Conservation (phyloP, 306 rosid genomes). For the Ceratonia siliqua region DNA sequence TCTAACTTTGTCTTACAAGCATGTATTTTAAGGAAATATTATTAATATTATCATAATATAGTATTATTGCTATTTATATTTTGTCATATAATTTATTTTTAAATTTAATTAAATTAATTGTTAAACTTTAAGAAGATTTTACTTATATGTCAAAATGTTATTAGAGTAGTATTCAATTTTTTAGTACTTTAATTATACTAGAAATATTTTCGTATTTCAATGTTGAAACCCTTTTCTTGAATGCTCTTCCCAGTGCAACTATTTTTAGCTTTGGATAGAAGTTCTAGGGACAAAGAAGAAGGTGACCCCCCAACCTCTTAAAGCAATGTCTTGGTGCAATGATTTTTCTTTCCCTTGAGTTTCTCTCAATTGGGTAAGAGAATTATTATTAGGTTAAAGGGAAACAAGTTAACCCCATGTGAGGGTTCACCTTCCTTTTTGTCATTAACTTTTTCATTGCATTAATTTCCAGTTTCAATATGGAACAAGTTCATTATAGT, state of each 20-base stretch:
- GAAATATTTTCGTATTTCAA: too few species aligned
- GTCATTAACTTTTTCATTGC: conserved; percentile 10
- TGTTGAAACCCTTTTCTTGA: not conserved
- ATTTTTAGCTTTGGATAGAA: not conserved
- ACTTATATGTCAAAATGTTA: too few species aligned
- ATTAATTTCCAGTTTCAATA: not conserved
- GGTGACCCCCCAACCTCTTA: conserved; percentile 18
- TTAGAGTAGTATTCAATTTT: too few species aligned
- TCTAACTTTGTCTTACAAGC: not conserved
- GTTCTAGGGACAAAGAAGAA: conserved; percentile 5
- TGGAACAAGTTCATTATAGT: conserved; percentile 1
- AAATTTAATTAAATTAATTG: too few species aligned
- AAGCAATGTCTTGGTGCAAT: conserved; percentile 4
- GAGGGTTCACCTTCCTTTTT: conserved; percentile 3
- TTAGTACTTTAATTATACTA: too few species aligned
- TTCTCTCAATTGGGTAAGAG: conserved; percentile 14
- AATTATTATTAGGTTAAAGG: conserved; percentile 18
- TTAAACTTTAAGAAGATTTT: too few species aligned
- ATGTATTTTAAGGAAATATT: too few species aligned
- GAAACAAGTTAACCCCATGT: conserved; percentile 19
- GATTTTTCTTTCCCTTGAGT: not conserved
- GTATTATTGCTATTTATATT: too few species aligned
- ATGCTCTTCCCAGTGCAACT: not conserved
- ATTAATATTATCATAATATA: too few species aligned
- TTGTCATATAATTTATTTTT: too few species aligned